phyloP scores from a whole-genome alignment of 129 eudicot genomes.

The Deinandra increscens region DNA sequence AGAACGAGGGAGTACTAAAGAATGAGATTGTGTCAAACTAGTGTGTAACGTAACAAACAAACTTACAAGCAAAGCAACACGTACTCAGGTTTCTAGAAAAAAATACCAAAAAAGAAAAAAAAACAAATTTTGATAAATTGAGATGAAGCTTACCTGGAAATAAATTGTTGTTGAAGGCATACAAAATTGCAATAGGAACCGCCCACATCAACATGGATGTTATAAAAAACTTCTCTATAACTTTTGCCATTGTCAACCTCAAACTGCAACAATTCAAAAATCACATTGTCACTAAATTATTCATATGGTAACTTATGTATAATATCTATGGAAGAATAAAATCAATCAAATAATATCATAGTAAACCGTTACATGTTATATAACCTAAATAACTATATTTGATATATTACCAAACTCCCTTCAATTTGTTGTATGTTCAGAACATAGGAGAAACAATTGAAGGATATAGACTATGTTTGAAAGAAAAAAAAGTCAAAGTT shows the following conservation, averaged over 20 bases:
- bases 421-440: background rate
- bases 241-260: constrained; percentile 43
- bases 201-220: constrained; percentile 84
- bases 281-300: constrained; percentile 1
- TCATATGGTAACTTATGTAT: background rate
- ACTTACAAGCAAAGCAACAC: background rate
- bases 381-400: background rate
- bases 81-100: too few relatives aligned
- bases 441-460: background rate
- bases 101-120: background rate
- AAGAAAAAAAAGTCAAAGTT: background rate
- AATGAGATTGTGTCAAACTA: background rate
- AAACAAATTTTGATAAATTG: background rate
- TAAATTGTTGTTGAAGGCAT: constrained; percentile 68
- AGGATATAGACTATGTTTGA: background rate
- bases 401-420: background rate
- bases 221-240: constrained; percentile 63
- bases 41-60: background rate
- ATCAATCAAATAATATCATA: background rate
- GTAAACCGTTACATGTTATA: background rate
- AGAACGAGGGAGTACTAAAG: background rate
- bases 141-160: constrained; percentile 56
- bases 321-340: background rate
- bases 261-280: constrained; percentile 24
- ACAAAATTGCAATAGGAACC: constrained; percentile 67